Conservation (phyloP, 208 protist species). For the Acanthamoeba healyi region DNA sequence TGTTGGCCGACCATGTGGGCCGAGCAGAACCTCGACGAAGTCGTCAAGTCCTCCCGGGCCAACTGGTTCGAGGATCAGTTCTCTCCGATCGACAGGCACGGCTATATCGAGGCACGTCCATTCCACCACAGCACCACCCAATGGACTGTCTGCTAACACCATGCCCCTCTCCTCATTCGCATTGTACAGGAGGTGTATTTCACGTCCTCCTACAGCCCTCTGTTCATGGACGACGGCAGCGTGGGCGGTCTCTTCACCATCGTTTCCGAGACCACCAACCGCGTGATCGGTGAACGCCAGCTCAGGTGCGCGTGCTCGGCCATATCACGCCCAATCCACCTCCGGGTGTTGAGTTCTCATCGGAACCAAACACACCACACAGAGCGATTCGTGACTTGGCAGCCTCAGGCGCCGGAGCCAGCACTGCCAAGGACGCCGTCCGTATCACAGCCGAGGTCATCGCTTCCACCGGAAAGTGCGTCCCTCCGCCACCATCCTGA, state of each 20-base stretch:
- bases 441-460: conserved; percentile 24
- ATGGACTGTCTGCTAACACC: not conserved
- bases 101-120: conserved; percentile 33
- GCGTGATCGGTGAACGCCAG: conserved; percentile 33
- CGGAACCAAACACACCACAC: too few relatives aligned
- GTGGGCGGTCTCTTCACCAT: conserved; percentile 53
- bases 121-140: not conserved
- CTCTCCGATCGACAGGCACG: conserved; percentile 44
- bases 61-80: conserved; percentile 69
- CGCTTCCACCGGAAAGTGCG: conserved; percentile 10
- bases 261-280: conserved; percentile 55
- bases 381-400: conserved; percentile 52
- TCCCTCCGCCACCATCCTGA: not conserved
- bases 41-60: conserved; percentile 43
- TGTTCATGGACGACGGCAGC: conserved; percentile 65
- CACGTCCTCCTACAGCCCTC: conserved; percentile 60
- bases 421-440: conserved; percentile 15
- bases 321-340: not conserved
- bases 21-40: conserved; percentile 47
- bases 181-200: conserved; percentile 47
- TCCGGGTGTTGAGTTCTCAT: not conserved
- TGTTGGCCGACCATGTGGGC: conserved; percentile 61
- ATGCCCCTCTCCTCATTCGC: too few relatives aligned
- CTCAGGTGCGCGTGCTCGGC: not conserved
- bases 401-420: conserved; percentile 8